Percentiles rank a stretch among this genome's conserved stretches.
These are phyloP conservation scores for Luzula sylvatica DNA, from an alignment of 176 grass and related monocot species.

Conservation along the genomic window DNA sequence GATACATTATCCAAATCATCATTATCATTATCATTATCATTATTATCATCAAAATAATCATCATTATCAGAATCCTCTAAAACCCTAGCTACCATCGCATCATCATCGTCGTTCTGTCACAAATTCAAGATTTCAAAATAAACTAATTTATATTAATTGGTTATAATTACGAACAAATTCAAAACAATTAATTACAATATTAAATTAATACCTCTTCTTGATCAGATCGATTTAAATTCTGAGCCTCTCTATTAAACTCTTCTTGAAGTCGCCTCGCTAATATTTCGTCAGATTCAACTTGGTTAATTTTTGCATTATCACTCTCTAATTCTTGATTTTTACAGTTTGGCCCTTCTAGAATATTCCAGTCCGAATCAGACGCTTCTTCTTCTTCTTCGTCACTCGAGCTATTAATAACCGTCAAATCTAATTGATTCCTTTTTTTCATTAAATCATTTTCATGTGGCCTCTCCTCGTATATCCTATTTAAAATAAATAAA, in stretches of 20 bases:
- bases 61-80: slow-evolving; percentile 42
- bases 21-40: not conserved
- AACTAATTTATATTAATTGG: not conserved
- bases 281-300: slow-evolving; percentile 60
- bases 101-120: slow-evolving; percentile 51
- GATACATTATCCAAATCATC: slow-evolving; percentile 1
- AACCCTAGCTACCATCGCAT: slow-evolving; percentile 52
- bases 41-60: not conserved
- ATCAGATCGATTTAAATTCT: slow-evolving; percentile 17
- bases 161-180: slow-evolving; percentile 13
- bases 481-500: slow-evolving; percentile 7
- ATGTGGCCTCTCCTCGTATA: no score
- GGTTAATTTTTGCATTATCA: slow-evolving; percentile 28
- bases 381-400: slow-evolving; percentile 15
- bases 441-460: slow-evolving; percentile 23
- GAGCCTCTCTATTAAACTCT: slow-evolving; percentile 48
- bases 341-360: slow-evolving; percentile 24
- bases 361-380: slow-evolving; percentile 14
- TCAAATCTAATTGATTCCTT: slow-evolving; percentile 9
- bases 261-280: slow-evolving; percentile 61
- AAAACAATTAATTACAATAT: slow-evolving; percentile 23
- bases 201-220: slow-evolving; percentile 39
- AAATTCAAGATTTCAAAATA: slow-evolving; percentile 5
- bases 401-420: slow-evolving; percentile 4
- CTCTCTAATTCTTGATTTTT: slow-evolving; percentile 34